Base-by-base conservation (phyloP, 1,284 basidiomycete species). In the Tetrapyrgos nigripes region DNA sequence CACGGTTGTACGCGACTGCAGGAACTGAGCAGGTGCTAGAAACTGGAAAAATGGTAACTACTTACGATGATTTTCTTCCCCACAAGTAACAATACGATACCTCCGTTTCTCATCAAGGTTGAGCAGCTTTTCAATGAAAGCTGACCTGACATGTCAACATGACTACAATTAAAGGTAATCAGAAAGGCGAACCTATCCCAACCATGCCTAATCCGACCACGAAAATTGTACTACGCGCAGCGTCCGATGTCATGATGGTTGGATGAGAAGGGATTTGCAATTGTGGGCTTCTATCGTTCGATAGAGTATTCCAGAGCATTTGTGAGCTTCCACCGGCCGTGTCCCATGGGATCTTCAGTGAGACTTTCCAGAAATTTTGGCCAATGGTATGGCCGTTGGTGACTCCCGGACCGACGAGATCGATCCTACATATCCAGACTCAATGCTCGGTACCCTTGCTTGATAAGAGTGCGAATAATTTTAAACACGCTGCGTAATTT, bases 131-230 rank as follows among this genome's bases (percentile, higher is more conserved):
- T 85, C 88, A 63, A 88, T 87, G 73, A 88, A 88, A 0, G 86
- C 88, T 83, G 50, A 10, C 33, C 19, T 37, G 10, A 6, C 9
- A 35, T 24, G 13, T 37, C 4, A 35, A 21, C 23, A 4, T 23
- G 23, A 35, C 17, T 48, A 27, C 53, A 8, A 46, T 17, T 33
- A 11, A 44, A 44, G 29, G 9, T 5, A 47, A 49, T 54, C 54
- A 62, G 62, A 62, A 57, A 63, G n/a, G 27, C 52, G 24, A n/a
- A 81, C 85, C 86, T 40, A 89, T 86, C 13, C 86, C 86, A 40
- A 88, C 85, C 88, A 89, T 89, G 24, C 88, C 88, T 6, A 90
- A 77, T 2, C 88, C 88, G 51, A 85, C 86, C 58, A 85, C 81
- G 50, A 83, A 79, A 49, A 85, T 65, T 50, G 45, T 33, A 29